Conservation (phyloP, 306 rosid genomes). For the Ceratonia siliqua region DNA sequence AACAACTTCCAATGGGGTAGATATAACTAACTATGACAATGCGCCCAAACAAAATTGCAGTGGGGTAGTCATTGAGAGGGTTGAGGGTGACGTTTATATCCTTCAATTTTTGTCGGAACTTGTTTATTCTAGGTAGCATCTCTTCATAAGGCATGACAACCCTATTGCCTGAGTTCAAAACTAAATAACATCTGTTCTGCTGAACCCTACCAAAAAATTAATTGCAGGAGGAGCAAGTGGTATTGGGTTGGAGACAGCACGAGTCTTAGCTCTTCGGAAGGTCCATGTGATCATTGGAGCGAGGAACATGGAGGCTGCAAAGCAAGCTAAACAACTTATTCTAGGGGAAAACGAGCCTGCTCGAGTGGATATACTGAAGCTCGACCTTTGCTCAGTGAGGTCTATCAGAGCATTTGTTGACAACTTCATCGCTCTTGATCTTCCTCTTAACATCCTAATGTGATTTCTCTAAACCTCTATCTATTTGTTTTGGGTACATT, state of each 20-base stretch:
- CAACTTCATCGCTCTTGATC: slow-evolving; percentile 63
- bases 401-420: slow-evolving; percentile 66
- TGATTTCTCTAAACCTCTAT: slow-evolving; percentile 25
- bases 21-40: no score
- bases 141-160: background rate
- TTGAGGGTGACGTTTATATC: no score
- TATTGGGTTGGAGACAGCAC: slow-evolving; percentile 83
- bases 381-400: slow-evolving; percentile 68
- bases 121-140: background rate
- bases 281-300: slow-evolving; percentile 76
- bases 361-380: slow-evolving; percentile 59
- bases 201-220: background rate
- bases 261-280: slow-evolving; percentile 68
- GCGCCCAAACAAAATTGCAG: no score
- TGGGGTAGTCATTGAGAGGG: no score
- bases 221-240: slow-evolving; percentile 93
- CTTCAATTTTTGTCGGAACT: background rate
- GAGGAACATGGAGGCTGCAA: slow-evolving; percentile 73
- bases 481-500: background rate
- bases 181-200: background rate
- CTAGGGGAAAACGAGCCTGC: slow-evolving; percentile 49
- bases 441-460: slow-evolving; percentile 91
- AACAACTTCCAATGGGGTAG: no score
- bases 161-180: background rate
- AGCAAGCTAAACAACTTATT: slow-evolving; percentile 60